Evolutionary conservation across 306 rosid genomes (phyloP), one percentile per base, ranked within the genome.

Genomic region (Ziziphus jujuba): DNA sequence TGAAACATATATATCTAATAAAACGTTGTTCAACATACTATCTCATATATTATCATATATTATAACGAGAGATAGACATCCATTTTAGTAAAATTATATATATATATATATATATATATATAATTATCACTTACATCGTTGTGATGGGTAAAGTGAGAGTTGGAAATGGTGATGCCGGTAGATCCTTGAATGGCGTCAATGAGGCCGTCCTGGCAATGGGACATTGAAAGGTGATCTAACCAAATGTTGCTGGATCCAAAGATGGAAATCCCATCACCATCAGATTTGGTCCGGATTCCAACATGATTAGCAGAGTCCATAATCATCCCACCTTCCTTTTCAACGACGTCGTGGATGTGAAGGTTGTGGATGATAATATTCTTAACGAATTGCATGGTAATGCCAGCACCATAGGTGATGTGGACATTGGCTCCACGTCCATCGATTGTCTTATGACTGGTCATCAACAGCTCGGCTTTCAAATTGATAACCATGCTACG

Each of bases 191-290:
- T 63, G 47, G 70, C 74, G 13, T 92, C 98, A 13, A 87, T 15
- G 8, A 92, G 92, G 14, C 98, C 98, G 43, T 92, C 98, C 0
- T 59, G 78, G 36, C 81, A 79, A 0, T 66, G 72, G 47, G 87
- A 81, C 81, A 92, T 66, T 0, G 98, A 92, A 19, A 92, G 40
- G 28, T 87, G 98, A 53, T 92, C 98, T 2, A 90, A 70, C 97
- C 98, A 92, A 45, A 92, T 56, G 82, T 90, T 77, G 5, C 89
- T 67, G 17, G 97, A 74, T 1, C 89, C 88, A 2, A 79, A 92
- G 33, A 92, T 15, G 7, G 93, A 79, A 57, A 92, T 34, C 12
- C 91, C 98, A 28, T 92, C 98, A 0, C 98, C 98, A 25, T 92
- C 97, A 15, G 88, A 79, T 9, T 34, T 62, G 0, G 89, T 83